Conservation (phyloP, 2,329 filamentous ascomycete genomes). For the Botryotinia narcissicola region DNA sequence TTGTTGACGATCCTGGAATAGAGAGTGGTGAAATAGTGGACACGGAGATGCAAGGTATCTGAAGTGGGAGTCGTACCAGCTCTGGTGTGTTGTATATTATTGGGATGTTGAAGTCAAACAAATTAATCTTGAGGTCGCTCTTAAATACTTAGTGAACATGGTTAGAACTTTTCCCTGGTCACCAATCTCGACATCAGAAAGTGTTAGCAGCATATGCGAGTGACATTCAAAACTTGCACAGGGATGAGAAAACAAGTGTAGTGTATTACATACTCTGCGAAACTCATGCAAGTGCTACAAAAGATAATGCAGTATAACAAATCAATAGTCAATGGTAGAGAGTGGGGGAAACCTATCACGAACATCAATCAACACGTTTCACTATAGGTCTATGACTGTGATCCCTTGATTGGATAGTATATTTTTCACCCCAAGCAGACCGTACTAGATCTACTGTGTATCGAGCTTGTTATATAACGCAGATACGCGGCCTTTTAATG, state of each 20-base stretch:
- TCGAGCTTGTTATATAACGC: too few species aligned
- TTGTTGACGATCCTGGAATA: not conserved
- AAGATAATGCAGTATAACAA: not conserved
- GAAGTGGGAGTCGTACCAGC: too few species aligned
- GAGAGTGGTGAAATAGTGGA: conserved; percentile 13
- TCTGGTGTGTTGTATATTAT: not conserved
- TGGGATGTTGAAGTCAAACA: not conserved
- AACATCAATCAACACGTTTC: not conserved
- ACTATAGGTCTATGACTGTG: not conserved
- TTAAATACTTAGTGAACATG: not conserved
- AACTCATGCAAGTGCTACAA: not conserved
- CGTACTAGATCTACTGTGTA: too few species aligned
- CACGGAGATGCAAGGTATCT: conserved; percentile 9
- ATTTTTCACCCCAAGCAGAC: too few species aligned
- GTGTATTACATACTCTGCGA: not conserved
- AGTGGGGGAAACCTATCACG: not conserved
- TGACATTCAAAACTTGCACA: not conserved
- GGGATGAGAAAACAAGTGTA: not conserved
- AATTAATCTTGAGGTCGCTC: not conserved
- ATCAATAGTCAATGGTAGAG: not conserved
- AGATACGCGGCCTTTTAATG: not conserved
- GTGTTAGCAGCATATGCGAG: not conserved
- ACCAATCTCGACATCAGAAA: not conserved
- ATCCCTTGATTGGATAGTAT: fast-evolving
- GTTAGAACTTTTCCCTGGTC: not conserved